phyloP scores from a whole-genome alignment of 257 asterid species.

The Nicotiana tomentosiformis region DNA sequence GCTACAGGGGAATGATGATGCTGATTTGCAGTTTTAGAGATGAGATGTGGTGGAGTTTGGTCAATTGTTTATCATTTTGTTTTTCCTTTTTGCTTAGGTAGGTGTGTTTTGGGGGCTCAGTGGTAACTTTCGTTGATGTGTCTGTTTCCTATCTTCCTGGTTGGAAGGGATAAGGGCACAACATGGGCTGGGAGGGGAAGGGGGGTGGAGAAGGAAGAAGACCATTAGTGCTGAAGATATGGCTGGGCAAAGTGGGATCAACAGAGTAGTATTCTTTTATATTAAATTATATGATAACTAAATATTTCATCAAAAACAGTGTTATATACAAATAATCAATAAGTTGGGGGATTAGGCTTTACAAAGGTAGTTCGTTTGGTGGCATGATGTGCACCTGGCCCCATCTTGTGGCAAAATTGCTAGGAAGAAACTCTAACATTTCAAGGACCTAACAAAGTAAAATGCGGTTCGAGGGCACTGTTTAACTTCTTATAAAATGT shows the following conservation, averaged over 20 bases:
- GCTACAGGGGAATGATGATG: neutral
- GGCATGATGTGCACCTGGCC: neutral
- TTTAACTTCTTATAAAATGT: neutral
- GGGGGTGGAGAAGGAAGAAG: neutral
- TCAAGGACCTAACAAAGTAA: neutral
- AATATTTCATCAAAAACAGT: neutral
- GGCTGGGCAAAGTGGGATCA: neutral
- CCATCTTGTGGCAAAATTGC: neutral
- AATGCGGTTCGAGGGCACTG: neutral
- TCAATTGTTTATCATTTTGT: neutral
- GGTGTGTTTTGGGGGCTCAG: neutral
- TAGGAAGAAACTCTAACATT: neutral
- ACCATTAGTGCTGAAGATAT: neutral
- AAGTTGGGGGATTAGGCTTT: neutral
- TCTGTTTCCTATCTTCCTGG: neutral
- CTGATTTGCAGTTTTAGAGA: neutral
- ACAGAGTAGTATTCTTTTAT: neutral
- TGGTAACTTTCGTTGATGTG: neutral
- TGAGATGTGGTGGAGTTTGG: neutral
- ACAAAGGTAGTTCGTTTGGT: constrained; percentile 1
- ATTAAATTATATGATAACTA: neutral
- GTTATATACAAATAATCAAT: neutral
- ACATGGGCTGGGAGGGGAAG: neutral
- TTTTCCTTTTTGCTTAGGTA: neutral
- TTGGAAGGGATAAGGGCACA: neutral